Evolutionary conservation across 306 rosid species (phyloP).

Genomic region (Prunus mira): DNA sequence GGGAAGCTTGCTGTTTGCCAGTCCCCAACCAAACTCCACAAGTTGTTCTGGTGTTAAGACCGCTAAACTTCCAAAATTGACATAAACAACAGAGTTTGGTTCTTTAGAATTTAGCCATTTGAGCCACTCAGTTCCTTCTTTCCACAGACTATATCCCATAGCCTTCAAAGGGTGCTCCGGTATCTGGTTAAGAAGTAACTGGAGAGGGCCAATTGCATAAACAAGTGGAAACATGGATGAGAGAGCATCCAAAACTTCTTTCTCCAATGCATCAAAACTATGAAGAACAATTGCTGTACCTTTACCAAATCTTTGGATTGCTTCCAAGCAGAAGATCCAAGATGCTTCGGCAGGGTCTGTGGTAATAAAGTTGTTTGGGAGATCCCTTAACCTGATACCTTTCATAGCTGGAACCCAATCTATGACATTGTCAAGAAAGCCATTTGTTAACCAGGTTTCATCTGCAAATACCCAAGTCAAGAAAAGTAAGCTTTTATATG

Average conservation of each 20-base stretch:
- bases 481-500: not conserved
- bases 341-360: not conserved
- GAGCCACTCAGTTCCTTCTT: constrained; percentile 18
- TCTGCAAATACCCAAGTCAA: not conserved
- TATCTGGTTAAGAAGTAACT: not conserved
- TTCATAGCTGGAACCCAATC: constrained; percentile 17
- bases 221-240: not conserved
- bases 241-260: constrained; percentile 5
- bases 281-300: constrained; percentile 11
- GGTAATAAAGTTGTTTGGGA: not conserved
- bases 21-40: constrained; percentile 13
- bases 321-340: not conserved
- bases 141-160: constrained; percentile 12
- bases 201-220: constrained; percentile 15
- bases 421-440: constrained; percentile 2
- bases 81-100: constrained; percentile 13
- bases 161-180: not conserved
- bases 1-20: constrained; percentile 9
- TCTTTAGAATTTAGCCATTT: constrained; percentile 7
- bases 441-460: constrained; percentile 13
- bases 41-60: not conserved
- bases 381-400: constrained; percentile 2
- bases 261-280: constrained; percentile 10
- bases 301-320: not conserved
- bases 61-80: constrained; percentile 15